phyloP scores from a whole-genome alignment of 225 moss, liverwort and hornwort species.

The Pseudoscleropodium purum region DNA sequence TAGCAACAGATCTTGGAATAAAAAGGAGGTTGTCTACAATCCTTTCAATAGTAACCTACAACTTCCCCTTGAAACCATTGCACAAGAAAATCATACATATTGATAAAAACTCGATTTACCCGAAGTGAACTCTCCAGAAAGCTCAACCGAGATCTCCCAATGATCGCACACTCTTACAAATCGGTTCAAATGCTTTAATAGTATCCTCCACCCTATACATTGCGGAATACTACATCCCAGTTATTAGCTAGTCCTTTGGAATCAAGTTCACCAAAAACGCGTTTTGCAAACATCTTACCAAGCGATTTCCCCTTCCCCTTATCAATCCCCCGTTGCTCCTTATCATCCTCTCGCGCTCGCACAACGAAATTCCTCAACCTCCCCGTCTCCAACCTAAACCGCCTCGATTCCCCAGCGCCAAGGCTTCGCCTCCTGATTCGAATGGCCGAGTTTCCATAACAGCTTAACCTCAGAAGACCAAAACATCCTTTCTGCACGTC shows the following conservation, averaged over 20 bases:
- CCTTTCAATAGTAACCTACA: neutral
- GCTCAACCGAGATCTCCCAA: neutral
- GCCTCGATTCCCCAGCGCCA: neutral
- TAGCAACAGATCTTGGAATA: neutral
- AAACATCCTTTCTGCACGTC: neutral
- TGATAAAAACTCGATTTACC: neutral
- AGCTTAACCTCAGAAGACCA: neutral
- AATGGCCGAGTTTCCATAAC: neutral
- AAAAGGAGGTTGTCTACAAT: neutral
- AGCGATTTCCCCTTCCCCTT: neutral
- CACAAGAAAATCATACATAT: neutral
- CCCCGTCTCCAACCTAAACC: neutral
- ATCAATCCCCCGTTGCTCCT: neutral
- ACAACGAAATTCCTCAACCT: neutral
- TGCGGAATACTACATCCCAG: neutral
- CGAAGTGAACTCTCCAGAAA: neutral
- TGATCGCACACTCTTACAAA: neutral
- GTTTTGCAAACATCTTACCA: neutral
- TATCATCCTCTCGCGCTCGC: constrained; percentile 13
- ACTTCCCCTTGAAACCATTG: neutral
- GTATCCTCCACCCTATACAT: neutral
- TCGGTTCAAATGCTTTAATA: neutral
- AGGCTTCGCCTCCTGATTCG: neutral
- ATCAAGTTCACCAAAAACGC: neutral
- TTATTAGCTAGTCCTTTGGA: neutral